Conservation (phyloP, 768 basidiomycete genomes). For the Xerocomus potaroensis region DNA sequence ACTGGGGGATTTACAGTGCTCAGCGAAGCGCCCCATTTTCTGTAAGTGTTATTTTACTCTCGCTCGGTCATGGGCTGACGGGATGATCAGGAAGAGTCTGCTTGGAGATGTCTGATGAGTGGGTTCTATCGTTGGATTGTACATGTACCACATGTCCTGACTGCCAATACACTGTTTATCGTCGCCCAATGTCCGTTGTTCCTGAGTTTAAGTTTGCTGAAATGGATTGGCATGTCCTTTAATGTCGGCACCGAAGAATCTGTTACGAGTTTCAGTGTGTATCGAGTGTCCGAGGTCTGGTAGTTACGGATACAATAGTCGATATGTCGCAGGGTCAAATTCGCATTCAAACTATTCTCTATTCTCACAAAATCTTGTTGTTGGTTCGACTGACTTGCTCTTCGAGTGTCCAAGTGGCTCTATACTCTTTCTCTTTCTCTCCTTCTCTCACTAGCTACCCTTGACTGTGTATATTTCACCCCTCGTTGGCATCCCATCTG, state of each 20-base stretch:
- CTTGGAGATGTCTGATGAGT: constrained; percentile 50
- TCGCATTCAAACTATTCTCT: constrained; percentile 1
- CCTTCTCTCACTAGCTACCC: constrained; percentile 11
- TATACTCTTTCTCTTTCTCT: constrained; percentile 12
- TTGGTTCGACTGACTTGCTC: too few relatives aligned
- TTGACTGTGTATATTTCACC: constrained; percentile 21
- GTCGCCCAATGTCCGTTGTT: too few relatives aligned
- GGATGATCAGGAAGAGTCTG: constrained; percentile 49
- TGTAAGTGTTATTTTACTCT: too few relatives aligned
- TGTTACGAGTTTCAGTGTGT: not conserved
- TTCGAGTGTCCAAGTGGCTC: too few relatives aligned
- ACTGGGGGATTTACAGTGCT: constrained; percentile 66
- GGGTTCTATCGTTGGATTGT: constrained; percentile 3
- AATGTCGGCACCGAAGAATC: not conserved
- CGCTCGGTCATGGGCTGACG: too few relatives aligned
- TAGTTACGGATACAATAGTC: constrained; percentile 3
- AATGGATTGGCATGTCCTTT: too few relatives aligned
- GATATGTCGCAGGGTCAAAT: not conserved
- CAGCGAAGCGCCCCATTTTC: constrained; percentile 61
- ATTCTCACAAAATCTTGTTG: not conserved
- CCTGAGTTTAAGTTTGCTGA: too few relatives aligned
- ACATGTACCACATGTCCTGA: too few relatives aligned
- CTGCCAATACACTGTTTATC: too few relatives aligned
- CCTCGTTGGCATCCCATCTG: not conserved
- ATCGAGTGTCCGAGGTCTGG: constrained; percentile 17